Base-by-base conservation (phyloP, 495 filamentous ascomycete genomes). In the Aspergillus campestris region DNA sequence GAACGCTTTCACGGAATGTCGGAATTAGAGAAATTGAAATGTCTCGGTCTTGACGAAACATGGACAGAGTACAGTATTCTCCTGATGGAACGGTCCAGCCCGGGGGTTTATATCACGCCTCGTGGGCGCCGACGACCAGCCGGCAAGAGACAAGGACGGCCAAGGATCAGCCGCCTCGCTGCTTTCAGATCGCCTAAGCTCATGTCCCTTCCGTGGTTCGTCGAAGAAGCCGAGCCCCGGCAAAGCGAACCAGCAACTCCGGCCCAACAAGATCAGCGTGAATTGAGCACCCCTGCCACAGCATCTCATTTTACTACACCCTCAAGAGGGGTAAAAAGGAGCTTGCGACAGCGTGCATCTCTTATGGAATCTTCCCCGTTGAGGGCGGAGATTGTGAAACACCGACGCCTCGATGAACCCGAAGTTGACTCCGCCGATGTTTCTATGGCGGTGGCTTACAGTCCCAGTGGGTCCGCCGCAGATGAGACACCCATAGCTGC, bases 51-150 rank as follows among this genome's bases (percentile, higher is more conserved):
- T 48, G 68, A 73, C 45, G 65, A 67, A 36, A 60, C 53, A 4
- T 73, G 65, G 65, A 70, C 68, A 0, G 67, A 73, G 42, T 71
- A 70, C 43, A 70, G 51, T n/a, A 59, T 64, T 13, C 44, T 65
- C 5, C 36, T 69, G 6, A 62, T 70, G 39, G 65, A 71, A 8
- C 61, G 63, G 6, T 54, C 64, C n/a, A 48, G 29, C 14, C 59
- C 74, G 32, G 76, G 76, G 7, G 55, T 80, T 2, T 79, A 78
- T 46, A 52, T 78, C 35, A 77, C 77, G 28, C 65, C 74, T 6
- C 64, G 61, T 28, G 74, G 71, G 27, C 65, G 58, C 37, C 57
- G 62, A 28, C 61, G 65, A 47, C 69, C 74, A n/a, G 59, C 60
- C 12, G 68, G 61, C 6, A 67, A 64, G 42, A 53, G 54, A 29